These are phyloP conservation scores for Brassica balearica DNA, from an alignment of 441 rosid species.

Conservation along the genomic window DNA sequence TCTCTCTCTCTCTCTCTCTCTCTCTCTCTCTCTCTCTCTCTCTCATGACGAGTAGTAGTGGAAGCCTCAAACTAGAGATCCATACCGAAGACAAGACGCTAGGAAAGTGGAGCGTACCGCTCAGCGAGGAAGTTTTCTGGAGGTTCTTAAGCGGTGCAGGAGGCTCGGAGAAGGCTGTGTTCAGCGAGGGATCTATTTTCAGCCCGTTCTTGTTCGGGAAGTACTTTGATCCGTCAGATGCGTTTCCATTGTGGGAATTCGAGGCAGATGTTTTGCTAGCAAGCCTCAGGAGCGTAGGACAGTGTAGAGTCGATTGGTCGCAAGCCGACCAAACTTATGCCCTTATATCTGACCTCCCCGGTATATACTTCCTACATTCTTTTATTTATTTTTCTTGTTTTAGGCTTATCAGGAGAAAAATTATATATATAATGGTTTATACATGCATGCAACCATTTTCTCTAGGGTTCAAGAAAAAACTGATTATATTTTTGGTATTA, in stretches of 20 bases:
- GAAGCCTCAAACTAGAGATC: slow-evolving; percentile 56
- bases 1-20: slow-evolving; percentile 16
- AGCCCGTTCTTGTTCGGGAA: slow-evolving; percentile 88
- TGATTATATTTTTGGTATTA: slow-evolving; percentile 27
- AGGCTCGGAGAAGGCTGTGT: slow-evolving; percentile 55
- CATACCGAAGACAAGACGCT: slow-evolving; percentile 64
- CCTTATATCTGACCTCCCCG: slow-evolving; percentile 78
- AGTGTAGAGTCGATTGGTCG: slow-evolving; percentile 74
- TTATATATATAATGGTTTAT: neutral
- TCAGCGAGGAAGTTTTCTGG: slow-evolving; percentile 64
- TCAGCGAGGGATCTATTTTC: slow-evolving; percentile 82
- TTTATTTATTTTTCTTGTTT: neutral
- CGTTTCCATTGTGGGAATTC: slow-evolving; percentile 93
- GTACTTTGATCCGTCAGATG: slow-evolving; percentile 92
- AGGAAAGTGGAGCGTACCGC: slow-evolving; percentile 73
- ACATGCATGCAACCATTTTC: neutral
- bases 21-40: slow-evolving; percentile 13
- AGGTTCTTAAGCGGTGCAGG: slow-evolving; percentile 56
- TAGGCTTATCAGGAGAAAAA: neutral
- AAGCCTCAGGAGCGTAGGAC: slow-evolving; percentile 62
- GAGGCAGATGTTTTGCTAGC: slow-evolving; percentile 66
- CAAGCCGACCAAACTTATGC: slow-evolving; percentile 74
- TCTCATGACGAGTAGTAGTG: slow-evolving; percentile 53
- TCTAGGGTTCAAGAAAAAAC: slow-evolving; percentile 16
- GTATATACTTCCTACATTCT: slow-evolving; percentile 44